Evolutionary conservation across 495 filamentous ascomycete genomes (phyloP).

Genomic region (Talaromyces proteolyticus): DNA sequence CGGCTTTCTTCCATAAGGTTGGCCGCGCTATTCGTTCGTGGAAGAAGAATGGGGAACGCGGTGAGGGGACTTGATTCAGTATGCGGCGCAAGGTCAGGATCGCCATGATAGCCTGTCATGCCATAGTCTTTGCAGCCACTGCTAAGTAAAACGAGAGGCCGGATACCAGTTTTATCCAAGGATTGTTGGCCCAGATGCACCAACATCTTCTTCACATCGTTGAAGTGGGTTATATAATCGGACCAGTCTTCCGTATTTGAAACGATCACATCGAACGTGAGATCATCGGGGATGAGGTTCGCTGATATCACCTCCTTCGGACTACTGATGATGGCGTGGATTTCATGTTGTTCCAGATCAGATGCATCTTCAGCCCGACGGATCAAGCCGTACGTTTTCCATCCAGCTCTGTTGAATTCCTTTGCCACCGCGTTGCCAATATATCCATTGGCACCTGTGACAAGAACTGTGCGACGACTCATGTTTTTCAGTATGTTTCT

Average conservation of each 20-base stretch:
- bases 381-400: conserved; percentile 27
- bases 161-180: conserved; percentile 8
- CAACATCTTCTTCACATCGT: conserved; percentile 21
- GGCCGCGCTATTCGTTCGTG: conserved; percentile 9
- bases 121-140: conserved; percentile 43
- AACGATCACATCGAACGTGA: conserved; percentile 25
- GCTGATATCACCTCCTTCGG: not conserved
- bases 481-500: no score
- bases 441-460: conserved; percentile 38
- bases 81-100: conserved; percentile 21
- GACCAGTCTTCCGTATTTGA: conserved; percentile 27
- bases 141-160: conserved; percentile 29
- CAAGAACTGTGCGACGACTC: no score
- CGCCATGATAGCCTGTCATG: conserved; percentile 19
- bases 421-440: conserved; percentile 33
- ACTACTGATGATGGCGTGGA: conserved; percentile 27
- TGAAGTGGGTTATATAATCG: conserved; percentile 16
- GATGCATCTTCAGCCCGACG: conserved; percentile 16
- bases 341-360: conserved; percentile 20
- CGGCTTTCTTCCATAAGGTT: conserved; percentile 11
- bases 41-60: conserved; percentile 5
- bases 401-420: conserved; percentile 33
- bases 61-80: conserved; percentile 27
- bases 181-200: conserved; percentile 10
- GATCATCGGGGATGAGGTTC: not conserved